Evolutionary conservation across 2,329 filamentous ascomycete genomes (phyloP).

Genomic region (Fusarium ramigenum): DNA sequence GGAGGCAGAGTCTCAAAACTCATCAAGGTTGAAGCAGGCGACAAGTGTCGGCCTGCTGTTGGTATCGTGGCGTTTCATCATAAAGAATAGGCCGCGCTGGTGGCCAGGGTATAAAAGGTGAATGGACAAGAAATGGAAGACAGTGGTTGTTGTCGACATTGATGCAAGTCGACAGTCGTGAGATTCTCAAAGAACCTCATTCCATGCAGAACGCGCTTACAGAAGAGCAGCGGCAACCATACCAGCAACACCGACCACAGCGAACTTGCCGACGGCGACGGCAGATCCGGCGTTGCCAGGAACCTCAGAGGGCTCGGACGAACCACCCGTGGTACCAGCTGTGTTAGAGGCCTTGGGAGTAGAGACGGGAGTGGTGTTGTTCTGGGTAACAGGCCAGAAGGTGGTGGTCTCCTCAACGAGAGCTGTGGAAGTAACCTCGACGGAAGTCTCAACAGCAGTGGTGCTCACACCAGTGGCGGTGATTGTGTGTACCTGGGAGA

Average conservation of each 20-base stretch:
- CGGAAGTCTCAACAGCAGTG: constrained; percentile 40
- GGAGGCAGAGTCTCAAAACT: constrained; percentile 38
- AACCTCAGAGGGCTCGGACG: constrained; percentile 48
- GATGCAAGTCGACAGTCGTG: constrained; percentile 25
- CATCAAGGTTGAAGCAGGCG: constrained; percentile 38
- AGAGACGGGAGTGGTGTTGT: constrained; percentile 43
- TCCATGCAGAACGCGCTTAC: constrained; percentile 48
- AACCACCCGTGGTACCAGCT: constrained; percentile 36
- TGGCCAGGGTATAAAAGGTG: constrained; percentile 27
- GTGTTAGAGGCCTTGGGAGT: constrained; percentile 31
- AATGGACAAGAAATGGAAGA: constrained; percentile 35
- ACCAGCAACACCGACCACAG: constrained; percentile 60
- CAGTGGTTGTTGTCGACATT: constrained; percentile 21
- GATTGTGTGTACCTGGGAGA: constrained; percentile 57
- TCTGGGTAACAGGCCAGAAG: constrained; percentile 38
- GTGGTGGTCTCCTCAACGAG: constrained; percentile 28
- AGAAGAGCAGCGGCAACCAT: constrained; percentile 62
- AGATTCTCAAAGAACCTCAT: not conserved
- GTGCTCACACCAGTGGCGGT: constrained; percentile 46
- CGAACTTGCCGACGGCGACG: constrained; percentile 56
- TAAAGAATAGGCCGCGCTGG: constrained; percentile 33
- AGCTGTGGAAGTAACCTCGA: constrained; percentile 21
- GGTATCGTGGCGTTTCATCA: constrained; percentile 44
- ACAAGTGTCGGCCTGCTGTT: constrained; percentile 35
- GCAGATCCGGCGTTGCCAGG: constrained; percentile 55